Base-by-base conservation (phyloP, 768 basidiomycete species). In the Mycena filopes region DNA sequence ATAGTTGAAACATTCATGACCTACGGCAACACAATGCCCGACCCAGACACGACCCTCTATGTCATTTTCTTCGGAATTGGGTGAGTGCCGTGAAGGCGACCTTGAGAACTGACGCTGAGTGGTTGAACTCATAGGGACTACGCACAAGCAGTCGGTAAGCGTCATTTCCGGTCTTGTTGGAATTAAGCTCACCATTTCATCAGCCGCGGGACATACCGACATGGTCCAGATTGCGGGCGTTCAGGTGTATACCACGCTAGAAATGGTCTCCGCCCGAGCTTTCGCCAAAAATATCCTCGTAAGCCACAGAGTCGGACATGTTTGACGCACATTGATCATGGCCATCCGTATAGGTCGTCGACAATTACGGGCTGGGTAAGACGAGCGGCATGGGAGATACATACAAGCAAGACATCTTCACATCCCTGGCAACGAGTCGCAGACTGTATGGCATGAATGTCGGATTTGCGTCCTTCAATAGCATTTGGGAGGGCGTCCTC, bases 51-150 rank as follows among this genome's bases (percentile, higher is more conserved):
- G 3, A 83, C 83, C 6, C 73, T 84, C 10, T 84, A 80, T 43
- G 72, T 77, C 0, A 60, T 80, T 8, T 84, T 84, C 69, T 82
- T 83, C 62, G 83, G 83, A 16, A 84, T 83, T 38, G 82, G 81
- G 80, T 82, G 47, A 69, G 80, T 63, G 12, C 18, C 23, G 15
- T 23, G 3, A 45, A 13, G 31, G 5, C 15, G 9, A 4, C 12
- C 8, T 1, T 10, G 9, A 13, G 23, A 43, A 41, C 8, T 5
- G 26, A 7, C 10, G 31, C 38, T 55, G 16, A 64, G 26, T 23
- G 25, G 25, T 41, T 41, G 21, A 57, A 31, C 9, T 45, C 38
- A n/a, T n/a, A 66, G 65, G 53, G 65, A 66, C 41, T 66, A 66
- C 15, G 65, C 58, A 7, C 46, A 66, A 46, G 58, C 65, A 26